Percentiles rank a stretch among this genome's conserved stretches.
Conservation (phyloP, 805 yeast species). For the Starmerella roubikii region DNA sequence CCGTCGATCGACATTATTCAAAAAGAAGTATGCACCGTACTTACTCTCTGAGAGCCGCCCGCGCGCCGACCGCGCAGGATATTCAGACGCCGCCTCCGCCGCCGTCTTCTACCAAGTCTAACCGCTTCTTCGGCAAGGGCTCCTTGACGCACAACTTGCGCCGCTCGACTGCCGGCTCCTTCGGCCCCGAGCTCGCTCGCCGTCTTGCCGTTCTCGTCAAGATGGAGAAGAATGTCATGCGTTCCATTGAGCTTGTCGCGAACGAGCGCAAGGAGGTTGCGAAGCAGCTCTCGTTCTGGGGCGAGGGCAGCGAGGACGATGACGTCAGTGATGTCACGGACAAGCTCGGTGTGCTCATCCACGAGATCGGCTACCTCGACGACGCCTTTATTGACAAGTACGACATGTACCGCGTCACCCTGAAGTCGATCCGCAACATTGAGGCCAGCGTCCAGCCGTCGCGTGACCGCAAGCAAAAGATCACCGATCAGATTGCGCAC, state of each 20-base stretch:
- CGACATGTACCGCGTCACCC: slow-evolving; percentile 92
- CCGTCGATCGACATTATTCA: slow-evolving; percentile 1
- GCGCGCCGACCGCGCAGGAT: slow-evolving; percentile 97
- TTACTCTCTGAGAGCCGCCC: slow-evolving; percentile 82
- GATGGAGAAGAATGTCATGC: slow-evolving; percentile 91
- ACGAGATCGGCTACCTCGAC: slow-evolving; percentile 95
- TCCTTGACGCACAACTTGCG: slow-evolving; percentile 35
- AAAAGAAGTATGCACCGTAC: slow-evolving; percentile 79
- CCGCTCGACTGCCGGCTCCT: slow-evolving; percentile 74
- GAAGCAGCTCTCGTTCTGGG: slow-evolving; percentile 94
- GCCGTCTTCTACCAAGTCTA: slow-evolving; percentile 70
- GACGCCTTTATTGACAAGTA: slow-evolving; percentile 97
- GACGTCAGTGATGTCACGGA: slow-evolving; percentile 95
- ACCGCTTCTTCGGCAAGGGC: slow-evolving; percentile 82
- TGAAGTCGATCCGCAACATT: slow-evolving; percentile 88
- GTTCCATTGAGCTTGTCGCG: slow-evolving; percentile 84
- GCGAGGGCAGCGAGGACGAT: slow-evolving; percentile 84
- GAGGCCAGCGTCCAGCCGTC: slow-evolving; percentile 97
- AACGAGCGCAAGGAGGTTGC: slow-evolving; percentile 93
- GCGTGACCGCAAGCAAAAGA: slow-evolving; percentile 93
- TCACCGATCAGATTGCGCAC: slow-evolving; percentile 94
- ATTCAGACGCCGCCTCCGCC: slow-evolving; percentile 92
- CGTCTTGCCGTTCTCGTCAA: slow-evolving; percentile 83
- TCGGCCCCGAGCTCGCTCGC: slow-evolving; percentile 90
- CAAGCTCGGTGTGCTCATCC: slow-evolving; percentile 87